Base-by-base conservation (phyloP, 306 rosid species). In the Styphnolobium japonicum region DNA sequence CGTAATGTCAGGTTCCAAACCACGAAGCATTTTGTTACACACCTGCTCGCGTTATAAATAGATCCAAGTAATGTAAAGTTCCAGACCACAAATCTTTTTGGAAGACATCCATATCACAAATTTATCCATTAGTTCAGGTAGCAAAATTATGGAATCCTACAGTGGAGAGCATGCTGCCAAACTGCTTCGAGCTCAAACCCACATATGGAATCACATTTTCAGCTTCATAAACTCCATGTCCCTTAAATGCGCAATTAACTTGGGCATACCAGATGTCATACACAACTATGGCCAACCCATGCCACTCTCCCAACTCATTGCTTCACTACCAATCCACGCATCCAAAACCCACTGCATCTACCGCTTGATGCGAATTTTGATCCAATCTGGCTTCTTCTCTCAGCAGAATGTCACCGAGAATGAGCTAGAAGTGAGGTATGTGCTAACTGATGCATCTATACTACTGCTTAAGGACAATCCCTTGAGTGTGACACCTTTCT, bases 251-350 rank as follows among this genome's bases (percentile, higher is more conserved):
- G 79, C 79, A 9, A 29, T 80, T 10, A 79, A 80, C 1, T 55
- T 81, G 0, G 3, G 46, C 68, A 73, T 81, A 3, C 75, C 69
- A 18, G 80, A 82, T 10, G 19, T 79, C 49, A 82, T 82, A 72
- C 76, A 85, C 76, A 80, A 55, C 27, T 81, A 87, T 63, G 92
- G 86, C 71, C 58, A 82, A 70, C 87, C 92, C 46, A 84, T 91
- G 57, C 67, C 88, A n/a, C 88, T 89, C 10, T 73, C 91, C 5
- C 5, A 57, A 25, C 87, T 91, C 58, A 64, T 67, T 56, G 55
- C 48, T 3, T 49, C 71, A 0, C 85, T 91, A 18, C 56, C 39
- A 6, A 42, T 89, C 39, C 77, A 78, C 9, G 83, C 87, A 7
- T 36, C 78, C 4, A 89, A 76, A 78, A 8, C 84, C 7, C 48